A percentile compares a stretch with the other conserved stretches of the same genome.
Evolutionary conservation across 805 yeast genomes (phyloP).

Genomic region (Starmerella khaoyaiensis): DNA sequence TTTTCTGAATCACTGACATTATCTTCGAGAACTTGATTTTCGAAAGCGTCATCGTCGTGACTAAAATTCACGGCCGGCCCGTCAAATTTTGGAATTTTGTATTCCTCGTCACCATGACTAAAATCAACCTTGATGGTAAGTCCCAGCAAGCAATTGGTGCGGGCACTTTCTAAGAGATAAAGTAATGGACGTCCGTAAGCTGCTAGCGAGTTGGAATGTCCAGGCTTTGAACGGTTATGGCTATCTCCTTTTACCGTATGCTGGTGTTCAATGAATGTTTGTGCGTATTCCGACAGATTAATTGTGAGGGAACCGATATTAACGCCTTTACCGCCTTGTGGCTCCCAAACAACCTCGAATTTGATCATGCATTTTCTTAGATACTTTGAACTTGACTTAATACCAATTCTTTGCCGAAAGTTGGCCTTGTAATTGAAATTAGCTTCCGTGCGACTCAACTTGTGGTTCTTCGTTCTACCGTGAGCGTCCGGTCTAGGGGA

Average conservation of each 20-base stretch:
- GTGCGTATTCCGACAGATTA: slow-evolving; percentile 58
- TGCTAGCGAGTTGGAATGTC: neutral
- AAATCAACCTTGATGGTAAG: slow-evolving; percentile 42
- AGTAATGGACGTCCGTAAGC: slow-evolving; percentile 33
- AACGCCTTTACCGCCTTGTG: slow-evolving; percentile 31
- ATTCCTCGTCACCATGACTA: slow-evolving; percentile 34
- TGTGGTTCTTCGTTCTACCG: slow-evolving; percentile 35
- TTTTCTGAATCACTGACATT: neutral
- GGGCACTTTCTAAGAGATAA: slow-evolving; percentile 62
- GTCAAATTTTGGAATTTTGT: slow-evolving; percentile 30
- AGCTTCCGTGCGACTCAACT: slow-evolving; percentile 41
- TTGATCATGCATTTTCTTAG: slow-evolving; percentile 30
- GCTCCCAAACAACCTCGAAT: slow-evolving; percentile 37
- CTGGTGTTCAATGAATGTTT: neutral
- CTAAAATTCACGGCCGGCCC: slow-evolving; percentile 36
- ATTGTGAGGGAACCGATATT: slow-evolving; percentile 54
- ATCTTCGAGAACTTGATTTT: slow-evolving; percentile 30
- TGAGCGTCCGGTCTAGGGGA: slow-evolving; percentile 33
- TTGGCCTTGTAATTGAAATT: slow-evolving; percentile 35
- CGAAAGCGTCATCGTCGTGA: slow-evolving; percentile 21
- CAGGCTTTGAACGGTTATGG: neutral
- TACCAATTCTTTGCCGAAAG: slow-evolving; percentile 33
- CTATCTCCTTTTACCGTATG: slow-evolving; percentile 7
- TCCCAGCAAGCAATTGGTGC: slow-evolving; percentile 47
- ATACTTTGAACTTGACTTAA: slow-evolving; percentile 27